phyloP scores from a whole-genome alignment of 805 yeast genomes.

The Kluyveromyces dobzhanskii region DNA sequence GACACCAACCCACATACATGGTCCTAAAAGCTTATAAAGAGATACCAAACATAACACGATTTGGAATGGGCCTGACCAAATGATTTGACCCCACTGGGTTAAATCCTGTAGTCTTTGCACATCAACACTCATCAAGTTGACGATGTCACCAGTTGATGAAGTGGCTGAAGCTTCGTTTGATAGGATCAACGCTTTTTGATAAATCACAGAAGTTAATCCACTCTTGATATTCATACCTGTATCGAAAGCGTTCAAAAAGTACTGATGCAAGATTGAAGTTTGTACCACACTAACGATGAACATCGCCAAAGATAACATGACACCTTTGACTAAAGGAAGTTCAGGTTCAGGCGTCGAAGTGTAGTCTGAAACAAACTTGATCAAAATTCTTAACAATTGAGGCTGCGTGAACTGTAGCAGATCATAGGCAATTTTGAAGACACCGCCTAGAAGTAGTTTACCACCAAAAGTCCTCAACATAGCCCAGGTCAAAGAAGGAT shows the following conservation, averaged over 20 bases:
- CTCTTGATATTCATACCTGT: conserved; percentile 71
- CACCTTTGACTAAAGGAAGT: conserved; percentile 63
- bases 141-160: conserved; percentile 86
- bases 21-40: conserved; percentile 65
- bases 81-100: conserved; percentile 64
- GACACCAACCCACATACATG: conserved; percentile 96
- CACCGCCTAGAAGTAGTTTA: conserved; percentile 61
- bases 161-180: conserved; percentile 65
- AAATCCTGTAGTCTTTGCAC: conserved; percentile 81
- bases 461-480: conserved; percentile 65
- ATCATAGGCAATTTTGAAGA: conserved; percentile 69
- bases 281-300: conserved; percentile 68
- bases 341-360: conserved; percentile 31
- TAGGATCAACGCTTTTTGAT: conserved; percentile 57
- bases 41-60: conserved; percentile 66
- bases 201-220: conserved; percentile 57
- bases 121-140: conserved; percentile 90
- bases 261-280: conserved; percentile 70
- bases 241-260: conserved; percentile 66
- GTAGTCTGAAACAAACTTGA: conserved; percentile 46
- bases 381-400: conserved; percentile 61
- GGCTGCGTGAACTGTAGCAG: conserved; percentile 82
- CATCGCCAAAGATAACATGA: conserved; percentile 69
- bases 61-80: conserved; percentile 94
- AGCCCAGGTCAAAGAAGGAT: conserved; percentile 49